Percentiles rank a stretch among this genome's conserved stretches.
Evolutionary conservation across 2,329 filamentous ascomycete species (phyloP).

Genomic region (Cryphonectria nitschkei): DNA sequence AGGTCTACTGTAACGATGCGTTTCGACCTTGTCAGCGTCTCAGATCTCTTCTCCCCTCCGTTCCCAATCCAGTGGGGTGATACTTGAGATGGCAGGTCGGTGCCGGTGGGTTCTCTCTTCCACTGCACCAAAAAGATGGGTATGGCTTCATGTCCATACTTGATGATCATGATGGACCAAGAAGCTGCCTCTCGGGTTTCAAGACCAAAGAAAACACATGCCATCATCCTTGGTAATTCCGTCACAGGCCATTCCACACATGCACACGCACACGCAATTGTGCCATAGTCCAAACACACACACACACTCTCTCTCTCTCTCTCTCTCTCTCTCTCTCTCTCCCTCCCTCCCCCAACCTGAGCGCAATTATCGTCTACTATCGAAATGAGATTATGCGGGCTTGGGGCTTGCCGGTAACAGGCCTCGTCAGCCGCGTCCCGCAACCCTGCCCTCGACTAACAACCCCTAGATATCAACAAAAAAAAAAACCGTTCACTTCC

Average conservation of each 20-base stretch:
- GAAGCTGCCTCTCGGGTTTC: neutral
- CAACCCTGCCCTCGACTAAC: neutral
- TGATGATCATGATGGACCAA: neutral
- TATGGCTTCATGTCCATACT: neutral
- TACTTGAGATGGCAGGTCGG: conserved; percentile 13
- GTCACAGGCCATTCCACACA: neutral
- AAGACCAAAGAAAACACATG: neutral
- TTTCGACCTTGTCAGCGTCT: neutral
- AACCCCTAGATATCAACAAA: neutral
- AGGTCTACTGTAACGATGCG: neutral
- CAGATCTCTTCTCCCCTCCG: neutral
- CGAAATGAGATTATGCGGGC: neutral
- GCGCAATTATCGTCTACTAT: neutral
- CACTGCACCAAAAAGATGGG: neutral
- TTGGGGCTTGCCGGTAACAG: neutral
- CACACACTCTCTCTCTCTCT: neutral
- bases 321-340: neutral
- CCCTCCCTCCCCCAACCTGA: neutral
- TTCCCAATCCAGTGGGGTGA: neutral
- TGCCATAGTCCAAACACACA: too few relatives aligned
- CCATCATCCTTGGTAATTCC: neutral
- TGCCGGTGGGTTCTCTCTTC: neutral
- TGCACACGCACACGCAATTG: too few relatives aligned
- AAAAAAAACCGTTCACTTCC: neutral
- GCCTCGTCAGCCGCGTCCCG: neutral